Percentiles rank a stretch among this genome's conserved stretches.
phyloP scores from a whole-genome alignment of 768 basidiomycete species.

The Hebeloma cylindrosporum region DNA sequence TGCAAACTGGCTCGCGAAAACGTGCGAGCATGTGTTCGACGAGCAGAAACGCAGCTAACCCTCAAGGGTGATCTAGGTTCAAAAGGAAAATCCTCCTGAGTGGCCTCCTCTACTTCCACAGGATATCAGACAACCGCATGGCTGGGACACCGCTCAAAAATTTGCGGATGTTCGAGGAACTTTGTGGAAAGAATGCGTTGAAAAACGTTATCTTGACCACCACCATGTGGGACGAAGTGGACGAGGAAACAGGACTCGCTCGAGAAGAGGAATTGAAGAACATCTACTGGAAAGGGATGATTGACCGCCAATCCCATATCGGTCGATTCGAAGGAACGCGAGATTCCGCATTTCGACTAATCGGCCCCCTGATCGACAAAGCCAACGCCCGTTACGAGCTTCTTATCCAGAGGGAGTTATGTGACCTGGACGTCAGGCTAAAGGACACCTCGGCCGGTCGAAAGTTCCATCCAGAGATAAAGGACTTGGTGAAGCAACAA shows the following conservation, averaged over 20 bases:
- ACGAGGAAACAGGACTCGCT: background rate
- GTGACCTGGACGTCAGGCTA: too few species aligned
- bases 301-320: background rate
- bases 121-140: conserved; percentile 5
- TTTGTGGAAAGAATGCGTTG: conserved; percentile 8
- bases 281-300: background rate
- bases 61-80: background rate
- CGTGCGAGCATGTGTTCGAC: background rate
- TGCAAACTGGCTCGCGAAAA: conserved; percentile 8
- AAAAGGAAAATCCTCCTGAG: background rate
- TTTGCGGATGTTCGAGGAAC: conserved; percentile 3
- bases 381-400: conserved; percentile 2
- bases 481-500: background rate
- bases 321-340: background rate
- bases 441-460: too few species aligned
- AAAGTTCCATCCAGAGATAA: background rate
- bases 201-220: conserved; percentile 5
- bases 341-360: background rate
- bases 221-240: conserved; percentile 3
- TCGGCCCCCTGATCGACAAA: conserved; percentile 3
- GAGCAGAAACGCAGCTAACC: background rate
- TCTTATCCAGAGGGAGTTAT: conserved; percentile 9
- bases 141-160: conserved; percentile 3
- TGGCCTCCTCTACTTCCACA: conserved; percentile 9
- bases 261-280: background rate